Conservation (phyloP, 2,329 filamentous ascomycete species). For the Penicillium sp. region DNA sequence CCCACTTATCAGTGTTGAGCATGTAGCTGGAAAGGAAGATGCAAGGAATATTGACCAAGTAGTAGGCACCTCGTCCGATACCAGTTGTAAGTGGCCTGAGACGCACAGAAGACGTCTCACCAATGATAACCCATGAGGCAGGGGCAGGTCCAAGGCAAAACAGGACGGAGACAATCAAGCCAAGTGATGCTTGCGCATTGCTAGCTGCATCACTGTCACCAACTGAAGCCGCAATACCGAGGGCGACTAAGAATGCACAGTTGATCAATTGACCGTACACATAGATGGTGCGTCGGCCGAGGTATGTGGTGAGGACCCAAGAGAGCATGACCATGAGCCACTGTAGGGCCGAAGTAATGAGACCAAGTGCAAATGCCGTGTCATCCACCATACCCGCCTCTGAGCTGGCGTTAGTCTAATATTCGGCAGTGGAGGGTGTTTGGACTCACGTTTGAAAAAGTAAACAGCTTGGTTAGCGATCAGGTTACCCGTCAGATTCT, state of each 20-base stretch:
- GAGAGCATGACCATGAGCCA: slow-evolving; percentile 65
- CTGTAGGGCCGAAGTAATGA: slow-evolving; percentile 66
- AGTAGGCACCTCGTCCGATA: slow-evolving; percentile 64
- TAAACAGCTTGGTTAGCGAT: slow-evolving; percentile 64
- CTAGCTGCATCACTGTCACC: slow-evolving; percentile 42
- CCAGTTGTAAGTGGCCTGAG: slow-evolving; percentile 67
- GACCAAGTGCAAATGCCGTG: slow-evolving; percentile 61
- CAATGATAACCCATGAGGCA: slow-evolving; percentile 67
- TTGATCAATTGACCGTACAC: slow-evolving; percentile 61
- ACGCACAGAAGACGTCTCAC: slow-evolving; percentile 66
- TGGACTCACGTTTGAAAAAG: slow-evolving; percentile 53
- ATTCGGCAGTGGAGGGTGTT: slow-evolving; percentile 16
- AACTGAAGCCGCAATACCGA: slow-evolving; percentile 62
- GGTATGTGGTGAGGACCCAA: slow-evolving; percentile 66
- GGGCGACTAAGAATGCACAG: slow-evolving; percentile 54
- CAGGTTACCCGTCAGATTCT: slow-evolving; percentile 62
- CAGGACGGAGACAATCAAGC: slow-evolving; percentile 65
- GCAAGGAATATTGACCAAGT: slow-evolving; percentile 65
- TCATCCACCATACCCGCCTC: slow-evolving; percentile 61
- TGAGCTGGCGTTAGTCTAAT: slow-evolving; percentile 39
- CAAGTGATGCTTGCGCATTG: slow-evolving; percentile 62
- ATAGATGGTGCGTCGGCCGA: slow-evolving; percentile 66
- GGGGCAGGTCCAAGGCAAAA: slow-evolving; percentile 65
- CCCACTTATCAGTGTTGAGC: slow-evolving; percentile 54
- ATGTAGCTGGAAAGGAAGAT: slow-evolving; percentile 64